phyloP scores from a whole-genome alignment of 352 stramenopile genomes.

The Pythium phragmiticola region DNA sequence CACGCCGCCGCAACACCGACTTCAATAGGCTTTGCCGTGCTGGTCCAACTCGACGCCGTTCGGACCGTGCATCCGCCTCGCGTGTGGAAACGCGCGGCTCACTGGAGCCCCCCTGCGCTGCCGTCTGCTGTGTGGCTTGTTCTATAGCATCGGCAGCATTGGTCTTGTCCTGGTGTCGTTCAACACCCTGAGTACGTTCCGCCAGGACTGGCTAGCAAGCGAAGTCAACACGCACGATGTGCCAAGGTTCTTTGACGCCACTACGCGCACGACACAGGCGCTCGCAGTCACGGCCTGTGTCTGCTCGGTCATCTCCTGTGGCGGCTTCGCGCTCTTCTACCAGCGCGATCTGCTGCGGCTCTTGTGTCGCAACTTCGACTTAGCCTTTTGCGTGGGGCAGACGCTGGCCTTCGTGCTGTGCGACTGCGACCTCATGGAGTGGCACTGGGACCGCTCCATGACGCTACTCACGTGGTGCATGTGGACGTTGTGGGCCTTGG shows the following conservation, averaged over 20 bases:
- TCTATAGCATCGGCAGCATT: neutral
- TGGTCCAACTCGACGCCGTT: neutral
- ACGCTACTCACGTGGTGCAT: conserved; percentile 2
- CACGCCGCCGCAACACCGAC: neutral
- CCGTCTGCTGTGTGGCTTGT: neutral
- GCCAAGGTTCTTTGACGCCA: neutral
- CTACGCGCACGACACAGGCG: neutral
- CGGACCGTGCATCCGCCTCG: neutral
- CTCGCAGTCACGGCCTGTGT: neutral
- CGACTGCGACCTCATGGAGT: conserved; percentile 11
- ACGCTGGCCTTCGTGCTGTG: conserved; percentile 1
- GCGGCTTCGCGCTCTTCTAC: conserved; percentile 10
- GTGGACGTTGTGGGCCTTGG: conserved; percentile 8
- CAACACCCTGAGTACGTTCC: neutral
- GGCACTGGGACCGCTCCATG: neutral
- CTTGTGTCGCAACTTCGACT: conserved; percentile 20
- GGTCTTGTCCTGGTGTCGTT: neutral
- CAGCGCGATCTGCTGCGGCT: conserved; percentile 16
- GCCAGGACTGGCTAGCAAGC: neutral
- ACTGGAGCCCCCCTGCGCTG: neutral
- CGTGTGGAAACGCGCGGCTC: neutral
- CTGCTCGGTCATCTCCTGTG: conserved; percentile 7
- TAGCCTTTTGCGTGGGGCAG: conserved; percentile 5
- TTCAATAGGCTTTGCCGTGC: too few relatives aligned
- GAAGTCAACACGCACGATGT: neutral